These are phyloP conservation scores for Coemansia sp. DNA, from an alignment of 192 early-diverging fungal species.

Conservation along the genomic window DNA sequence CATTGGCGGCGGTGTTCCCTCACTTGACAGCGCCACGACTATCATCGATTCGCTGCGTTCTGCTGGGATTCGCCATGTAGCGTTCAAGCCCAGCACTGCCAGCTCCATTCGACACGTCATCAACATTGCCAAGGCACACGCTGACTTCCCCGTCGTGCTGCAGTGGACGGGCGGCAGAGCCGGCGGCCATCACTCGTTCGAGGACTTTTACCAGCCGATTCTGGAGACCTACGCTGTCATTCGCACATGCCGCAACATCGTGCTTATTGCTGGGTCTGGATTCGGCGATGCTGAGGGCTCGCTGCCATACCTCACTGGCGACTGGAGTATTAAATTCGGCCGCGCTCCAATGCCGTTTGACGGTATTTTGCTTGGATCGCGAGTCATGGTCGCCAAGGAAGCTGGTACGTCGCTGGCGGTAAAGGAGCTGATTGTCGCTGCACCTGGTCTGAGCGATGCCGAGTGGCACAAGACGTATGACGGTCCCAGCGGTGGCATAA, in stretches of 20 bases:
- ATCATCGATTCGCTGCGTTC: constrained; percentile 73
- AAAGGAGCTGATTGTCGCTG: constrained; percentile 86
- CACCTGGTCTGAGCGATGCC: constrained; percentile 76
- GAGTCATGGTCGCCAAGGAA: constrained; percentile 94
- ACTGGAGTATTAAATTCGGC: constrained; percentile 81
- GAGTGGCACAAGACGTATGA: constrained; percentile 87
- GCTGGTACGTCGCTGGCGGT: constrained; percentile 71
- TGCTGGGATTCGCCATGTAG: constrained; percentile 74
- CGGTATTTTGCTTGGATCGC: constrained; percentile 92
- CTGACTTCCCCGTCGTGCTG: constrained; percentile 85
- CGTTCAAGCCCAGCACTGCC: constrained; percentile 85
- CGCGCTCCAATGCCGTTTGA: constrained; percentile 95
- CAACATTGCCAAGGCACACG: constrained; percentile 80
- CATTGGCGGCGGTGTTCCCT: constrained; percentile 91
- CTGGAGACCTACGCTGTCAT: constrained; percentile 67
- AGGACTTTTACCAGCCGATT: constrained; percentile 93
- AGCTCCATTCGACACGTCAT: constrained; percentile 80
- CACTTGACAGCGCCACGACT: constrained; percentile 78
- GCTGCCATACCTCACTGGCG: constrained; percentile 89
- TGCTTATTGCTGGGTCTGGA: constrained; percentile 89
- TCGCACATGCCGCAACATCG: constrained; percentile 76
- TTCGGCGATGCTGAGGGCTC: constrained; percentile 88
- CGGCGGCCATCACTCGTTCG: constrained; percentile 96
- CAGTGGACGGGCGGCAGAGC: constrained; percentile 98
- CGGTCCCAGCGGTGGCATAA: constrained; percentile 74